Conservation (phyloP, 1,284 basidiomycete genomes). For the Coriolopsis trogii region DNA sequence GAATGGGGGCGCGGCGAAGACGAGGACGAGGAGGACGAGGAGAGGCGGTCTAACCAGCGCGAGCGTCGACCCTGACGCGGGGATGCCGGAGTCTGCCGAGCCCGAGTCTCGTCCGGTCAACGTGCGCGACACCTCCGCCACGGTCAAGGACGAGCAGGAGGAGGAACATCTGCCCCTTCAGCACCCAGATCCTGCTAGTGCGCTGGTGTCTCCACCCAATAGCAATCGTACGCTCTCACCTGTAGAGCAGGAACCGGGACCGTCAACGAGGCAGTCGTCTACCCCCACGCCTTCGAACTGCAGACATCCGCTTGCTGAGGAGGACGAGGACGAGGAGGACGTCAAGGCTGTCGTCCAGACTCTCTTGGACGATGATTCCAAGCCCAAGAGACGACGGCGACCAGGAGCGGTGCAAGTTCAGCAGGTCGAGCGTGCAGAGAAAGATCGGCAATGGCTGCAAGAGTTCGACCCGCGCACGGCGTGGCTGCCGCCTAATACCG, state of each 20-base stretch:
- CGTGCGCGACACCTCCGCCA: too few relatives aligned
- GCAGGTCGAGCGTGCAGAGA: conserved; percentile 53
- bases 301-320: conserved; percentile 14
- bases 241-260: conserved; percentile 35
- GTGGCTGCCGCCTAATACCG: conserved; percentile 81
- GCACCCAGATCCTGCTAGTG: conserved; percentile 17
- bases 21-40: conserved; percentile 31
- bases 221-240: conserved; percentile 21
- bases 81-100: conserved; percentile 37
- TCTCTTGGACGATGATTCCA: conserved; percentile 32
- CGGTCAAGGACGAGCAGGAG: conserved; percentile 42
- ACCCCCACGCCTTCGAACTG: too few relatives aligned
- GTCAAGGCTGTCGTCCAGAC: neutral
- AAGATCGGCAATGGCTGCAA: conserved; percentile 68
- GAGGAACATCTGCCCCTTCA: conserved; percentile 25
- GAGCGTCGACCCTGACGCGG: neutral
- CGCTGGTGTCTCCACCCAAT: conserved; percentile 26
- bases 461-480: conserved; percentile 69
- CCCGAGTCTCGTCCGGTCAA: conserved; percentile 32
- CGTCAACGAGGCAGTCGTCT: conserved; percentile 7
- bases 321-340: conserved; percentile 19
- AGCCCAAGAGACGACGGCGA: conserved; percentile 50
- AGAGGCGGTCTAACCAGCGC: conserved; percentile 15
- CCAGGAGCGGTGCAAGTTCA: conserved; percentile 51
- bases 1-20: conserved; percentile 27